Evolutionary conservation across 257 asterid genomes (phyloP).

Genomic region (Petunia axillaris): DNA sequence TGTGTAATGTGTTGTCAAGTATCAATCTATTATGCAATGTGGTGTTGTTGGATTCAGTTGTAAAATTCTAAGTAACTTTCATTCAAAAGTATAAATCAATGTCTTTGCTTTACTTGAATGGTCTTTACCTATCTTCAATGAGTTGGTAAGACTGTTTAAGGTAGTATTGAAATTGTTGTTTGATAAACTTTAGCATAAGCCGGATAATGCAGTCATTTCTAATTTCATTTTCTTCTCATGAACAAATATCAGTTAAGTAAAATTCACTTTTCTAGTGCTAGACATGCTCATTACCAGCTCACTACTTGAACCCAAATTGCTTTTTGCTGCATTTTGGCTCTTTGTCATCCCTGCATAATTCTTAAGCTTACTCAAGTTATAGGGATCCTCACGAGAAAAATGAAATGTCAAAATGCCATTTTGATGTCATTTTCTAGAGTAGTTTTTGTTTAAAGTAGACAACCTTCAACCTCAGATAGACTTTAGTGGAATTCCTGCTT

Average conservation of each 20-base stretch:
- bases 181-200: neutral
- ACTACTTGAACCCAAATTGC: neutral
- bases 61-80: neutral
- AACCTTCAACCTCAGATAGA: constrained; percentile 8
- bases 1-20: neutral
- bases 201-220: neutral
- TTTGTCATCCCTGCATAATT: neutral
- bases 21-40: constrained; percentile 3
- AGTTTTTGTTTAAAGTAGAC: neutral
- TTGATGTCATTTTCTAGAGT: neutral
- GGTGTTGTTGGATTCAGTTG: neutral
- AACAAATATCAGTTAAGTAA: neutral
- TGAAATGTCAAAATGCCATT: neutral
- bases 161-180: neutral
- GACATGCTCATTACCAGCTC: neutral
- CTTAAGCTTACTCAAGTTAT: constrained; percentile 5
- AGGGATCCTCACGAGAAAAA: neutral
- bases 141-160: neutral
- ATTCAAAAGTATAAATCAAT: neutral
- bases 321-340: neutral
- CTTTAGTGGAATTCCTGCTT: neutral
- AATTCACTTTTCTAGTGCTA: constrained; percentile 3
- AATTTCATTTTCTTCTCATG: neutral
- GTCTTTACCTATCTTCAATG: neutral
- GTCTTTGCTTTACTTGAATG: neutral